Percentiles rank a stretch among this genome's conserved stretches.
Conservation (phyloP, 139 green algal genomes). For the Chlorokybus atmophyticus region DNA sequence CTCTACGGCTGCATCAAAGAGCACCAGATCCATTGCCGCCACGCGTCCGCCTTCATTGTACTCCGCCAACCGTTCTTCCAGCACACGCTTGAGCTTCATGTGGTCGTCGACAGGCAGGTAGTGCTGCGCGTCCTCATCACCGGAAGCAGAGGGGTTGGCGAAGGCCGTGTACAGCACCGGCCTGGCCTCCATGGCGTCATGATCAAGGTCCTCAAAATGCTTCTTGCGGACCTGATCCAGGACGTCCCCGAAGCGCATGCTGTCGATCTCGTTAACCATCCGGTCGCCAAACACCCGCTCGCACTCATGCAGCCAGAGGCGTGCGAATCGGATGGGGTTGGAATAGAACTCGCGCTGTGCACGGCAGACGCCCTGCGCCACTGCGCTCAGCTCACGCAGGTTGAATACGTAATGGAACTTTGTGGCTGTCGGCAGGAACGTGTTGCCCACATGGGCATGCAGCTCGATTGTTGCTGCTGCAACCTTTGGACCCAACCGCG, state of each 20-base stretch:
- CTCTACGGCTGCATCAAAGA: conserved; percentile 74
- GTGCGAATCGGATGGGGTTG: conserved; percentile 41
- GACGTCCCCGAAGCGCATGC: conserved; percentile 60
- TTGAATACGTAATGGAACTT: conserved; percentile 93
- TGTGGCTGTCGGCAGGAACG: conserved; percentile 68
- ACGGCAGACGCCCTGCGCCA: conserved; percentile 63
- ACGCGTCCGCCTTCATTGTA: conserved; percentile 86
- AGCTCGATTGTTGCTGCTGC: conserved; percentile 78
- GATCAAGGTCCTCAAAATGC: conserved; percentile 44
- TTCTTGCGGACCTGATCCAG: conserved; percentile 44
- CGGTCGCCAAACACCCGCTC: conserved; percentile 73
- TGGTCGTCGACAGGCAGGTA: conserved; percentile 35
- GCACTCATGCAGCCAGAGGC: conserved; percentile 71
- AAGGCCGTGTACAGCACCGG: conserved; percentile 44
- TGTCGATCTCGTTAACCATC: conserved; percentile 62
- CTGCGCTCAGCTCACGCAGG: conserved; percentile 68
- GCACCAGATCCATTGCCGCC: conserved; percentile 64
- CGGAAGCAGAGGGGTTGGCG: conserved; percentile 15
- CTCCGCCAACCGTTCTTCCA: conserved; percentile 67
- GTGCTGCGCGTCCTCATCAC: conserved; percentile 35
- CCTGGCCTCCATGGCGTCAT: conserved; percentile 45
- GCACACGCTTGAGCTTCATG: conserved; percentile 40
- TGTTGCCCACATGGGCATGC: conserved; percentile 46
- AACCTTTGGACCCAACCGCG: conserved; percentile 45
- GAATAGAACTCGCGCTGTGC: conserved; percentile 60